A percentile compares a stretch with the other conserved stretches of the same genome.
Evolutionary conservation across 805 yeast species (phyloP).

Genomic region (Pichia membranifaciens): DNA sequence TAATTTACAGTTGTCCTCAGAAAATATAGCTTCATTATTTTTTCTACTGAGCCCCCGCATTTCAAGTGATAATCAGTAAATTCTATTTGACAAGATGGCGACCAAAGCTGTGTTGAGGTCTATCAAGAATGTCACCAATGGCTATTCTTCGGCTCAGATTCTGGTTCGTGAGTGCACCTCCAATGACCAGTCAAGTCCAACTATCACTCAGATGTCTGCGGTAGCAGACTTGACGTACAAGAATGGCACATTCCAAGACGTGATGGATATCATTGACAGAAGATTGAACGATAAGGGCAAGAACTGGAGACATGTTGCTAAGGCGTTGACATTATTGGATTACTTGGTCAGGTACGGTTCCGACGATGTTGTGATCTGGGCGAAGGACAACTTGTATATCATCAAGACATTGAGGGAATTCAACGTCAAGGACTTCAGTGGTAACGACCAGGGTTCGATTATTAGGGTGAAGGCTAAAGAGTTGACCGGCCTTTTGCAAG

Average conservation of each 20-base stretch:
- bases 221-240: conserved; percentile 70
- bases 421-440: conserved; percentile 70
- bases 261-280: conserved; percentile 91
- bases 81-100: conserved; percentile 12
- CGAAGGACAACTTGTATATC: conserved; percentile 79
- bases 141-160: conserved; percentile 80
- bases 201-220: conserved; percentile 75
- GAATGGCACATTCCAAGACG: conserved; percentile 69
- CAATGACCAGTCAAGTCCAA: conserved; percentile 83
- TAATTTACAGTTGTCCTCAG: too few relatives aligned
- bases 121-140: conserved; percentile 83
- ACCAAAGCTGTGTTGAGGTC: conserved; percentile 55
- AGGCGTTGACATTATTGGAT: conserved; percentile 83
- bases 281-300: conserved; percentile 93
- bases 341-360: conserved; percentile 80
- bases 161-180: conserved; percentile 89
- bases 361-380: conserved; percentile 88
- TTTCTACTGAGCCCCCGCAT: too few relatives aligned
- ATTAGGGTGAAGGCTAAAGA: conserved; percentile 88
- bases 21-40: too few relatives aligned
- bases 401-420: conserved; percentile 89
- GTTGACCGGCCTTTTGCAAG: conserved; percentile 68
- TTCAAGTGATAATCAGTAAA: too few relatives aligned
- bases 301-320: conserved; percentile 95
- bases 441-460: conserved; percentile 81